Base-by-base conservation (phyloP, 2,329 filamentous ascomycete species). In the Talaromyces sp. region DNA sequence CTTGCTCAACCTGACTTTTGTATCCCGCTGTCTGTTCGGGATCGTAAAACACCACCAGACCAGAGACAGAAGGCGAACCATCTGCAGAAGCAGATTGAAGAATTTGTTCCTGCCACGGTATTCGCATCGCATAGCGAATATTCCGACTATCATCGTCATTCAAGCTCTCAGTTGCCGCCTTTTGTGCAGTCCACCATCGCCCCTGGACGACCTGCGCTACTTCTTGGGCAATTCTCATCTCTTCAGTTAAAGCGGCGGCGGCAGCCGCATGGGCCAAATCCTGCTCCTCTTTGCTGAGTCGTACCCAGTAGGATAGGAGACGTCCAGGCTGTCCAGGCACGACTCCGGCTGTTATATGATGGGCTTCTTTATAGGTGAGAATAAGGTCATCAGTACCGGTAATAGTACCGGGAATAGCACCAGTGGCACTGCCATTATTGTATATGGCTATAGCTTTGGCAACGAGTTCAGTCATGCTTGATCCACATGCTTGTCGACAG, bases 401-500 rank as follows among this genome's bases (percentile, higher is more conserved):
- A n/a, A 5, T 43, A n/a, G 5, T 5, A 8, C 17, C 38, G 4
- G 38, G 6, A n/a, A 5, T 43, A n/a, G 5, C 5, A 8, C 17
- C 17, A 7, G 2, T 56, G 17, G 10, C 53, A 38, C 34, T 56
- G 29, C 29, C 29, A 56, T n/a, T 38, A n/a, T 19, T 36, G 8
- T 56, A 13, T 17, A n/a, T 51, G 2, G 22, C 47, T 29, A 68
- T 63, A 43, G 67, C 65, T 65, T 67, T 69, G 15, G 65, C 19
- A 13, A 68, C 36, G 13, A 68, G 65, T 53, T 68, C 65, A 34
- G 25, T 56, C 65, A 68, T 68, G 43, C 25, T 49, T 34, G 64
- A 31, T 43, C 25, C 67, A 65, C 67, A 69, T 43, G 65, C 63
- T 45, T 65, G 59, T 65, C 34, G 68, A 54, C 62, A 68, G 22